These are phyloP conservation scores for Leucaena leucocephala DNA, from an alignment of 306 rosid species.

Conservation along the genomic window DNA sequence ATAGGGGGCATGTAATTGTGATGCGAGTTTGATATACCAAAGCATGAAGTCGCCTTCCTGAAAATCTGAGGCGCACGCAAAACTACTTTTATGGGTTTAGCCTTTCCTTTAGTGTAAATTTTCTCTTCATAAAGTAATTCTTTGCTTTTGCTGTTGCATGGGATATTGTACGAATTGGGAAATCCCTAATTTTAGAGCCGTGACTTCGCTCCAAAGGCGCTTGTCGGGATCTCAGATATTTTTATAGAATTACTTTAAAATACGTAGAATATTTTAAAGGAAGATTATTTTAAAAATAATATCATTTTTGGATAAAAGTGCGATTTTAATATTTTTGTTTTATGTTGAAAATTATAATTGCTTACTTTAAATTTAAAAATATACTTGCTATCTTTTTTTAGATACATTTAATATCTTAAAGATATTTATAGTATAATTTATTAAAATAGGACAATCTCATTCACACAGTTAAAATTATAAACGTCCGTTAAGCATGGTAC, in stretches of 20 bases:
- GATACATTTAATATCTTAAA: too few species aligned
- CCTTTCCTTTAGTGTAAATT: conserved; percentile 59
- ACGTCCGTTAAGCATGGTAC: too few species aligned
- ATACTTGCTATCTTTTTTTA: too few species aligned
- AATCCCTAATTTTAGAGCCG: conserved; percentile 36
- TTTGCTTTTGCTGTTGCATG: conserved; percentile 57
- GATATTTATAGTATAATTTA: too few species aligned
- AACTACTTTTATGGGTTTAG: conserved; percentile 66
- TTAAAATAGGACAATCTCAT: too few species aligned
- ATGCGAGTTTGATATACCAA: conserved; percentile 18
- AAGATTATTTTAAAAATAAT: background rate
- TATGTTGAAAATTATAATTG: background rate
- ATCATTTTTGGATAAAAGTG: background rate
- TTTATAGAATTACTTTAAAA: background rate
- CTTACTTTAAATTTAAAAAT: background rate
- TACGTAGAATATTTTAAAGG: background rate
- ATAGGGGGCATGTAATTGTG: conserved; percentile 16
- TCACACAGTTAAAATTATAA: too few species aligned
- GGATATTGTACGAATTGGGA: conserved; percentile 39
- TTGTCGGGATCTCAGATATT: conserved; percentile 7
- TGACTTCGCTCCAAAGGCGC: conserved; percentile 23
- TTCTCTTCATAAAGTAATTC: conserved; percentile 73
- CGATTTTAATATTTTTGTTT: background rate
- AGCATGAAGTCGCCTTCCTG: conserved; percentile 48
- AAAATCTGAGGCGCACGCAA: conserved; percentile 52